Evolutionary conservation across 106 monocot genomes (phyloP), one percentile per base, ranked within the genome.

Genomic region (Platanthera guangdongensis): DNA sequence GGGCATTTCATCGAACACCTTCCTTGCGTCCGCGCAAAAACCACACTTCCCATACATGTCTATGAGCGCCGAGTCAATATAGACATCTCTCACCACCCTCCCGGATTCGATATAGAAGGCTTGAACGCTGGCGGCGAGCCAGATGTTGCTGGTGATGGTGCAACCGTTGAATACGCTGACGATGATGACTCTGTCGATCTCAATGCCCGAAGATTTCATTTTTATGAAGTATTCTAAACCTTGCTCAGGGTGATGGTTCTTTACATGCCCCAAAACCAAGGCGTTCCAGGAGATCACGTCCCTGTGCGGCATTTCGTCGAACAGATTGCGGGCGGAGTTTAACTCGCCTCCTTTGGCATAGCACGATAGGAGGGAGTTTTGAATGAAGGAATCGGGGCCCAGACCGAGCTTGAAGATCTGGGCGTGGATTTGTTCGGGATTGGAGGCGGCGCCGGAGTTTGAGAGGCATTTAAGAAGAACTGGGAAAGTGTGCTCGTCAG

Each of bases 281-380:
- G 86, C 39, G 47, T 84, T 89, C 86, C 89, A 89, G 12, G 86
- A 49, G 45, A 89, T 80, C 5, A 80, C 80, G 57, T 89, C 89
- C 75, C 52, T 74, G 18, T n/a, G 18, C 0, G 47, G 54, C 77
- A 84, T 82, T 16, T 21, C 28, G 59, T 86, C 84, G 59, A 86
- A 86, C 72, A 84, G 19, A 0, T n/a, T 53, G 9, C 75, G 74
- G 50, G 89, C 89, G 25, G 59, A 22, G 11, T 55, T 46, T 14
- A 88, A 46, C 32, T 51, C 57, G 10, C 82, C 78, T n/a, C 74
- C 63, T 72, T 84, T 84, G 4, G 78, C 81, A 21, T 84, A 87
- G 57, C 76, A 68, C 68, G 81, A 81, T 7, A 87, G 28, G 51
- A 89, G 54, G 13, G 89, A 86, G n/a, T 91, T 88, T 50, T 51